phyloP scores from a whole-genome alignment of 2,329 filamentous ascomycete genomes.

The Chaetomium strumarium region DNA sequence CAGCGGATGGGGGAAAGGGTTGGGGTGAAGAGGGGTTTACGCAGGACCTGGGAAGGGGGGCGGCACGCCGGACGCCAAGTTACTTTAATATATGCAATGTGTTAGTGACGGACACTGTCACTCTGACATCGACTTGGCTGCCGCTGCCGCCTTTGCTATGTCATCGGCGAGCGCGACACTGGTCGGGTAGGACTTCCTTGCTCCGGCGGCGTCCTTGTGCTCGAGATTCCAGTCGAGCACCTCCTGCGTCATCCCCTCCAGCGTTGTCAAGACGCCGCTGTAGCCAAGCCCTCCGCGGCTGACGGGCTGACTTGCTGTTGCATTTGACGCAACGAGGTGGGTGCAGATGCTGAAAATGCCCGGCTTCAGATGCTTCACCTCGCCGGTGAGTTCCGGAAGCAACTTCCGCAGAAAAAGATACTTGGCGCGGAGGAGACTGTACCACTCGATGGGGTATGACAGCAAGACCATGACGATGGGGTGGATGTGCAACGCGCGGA shows the following conservation, averaged over 20 bases:
- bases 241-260: slow-evolving; percentile 37
- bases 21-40: no score
- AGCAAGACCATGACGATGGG: slow-evolving; percentile 34
- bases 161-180: slow-evolving; percentile 36
- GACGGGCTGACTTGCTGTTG: slow-evolving; percentile 29
- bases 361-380: slow-evolving; percentile 34
- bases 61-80: not conserved
- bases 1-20: no score
- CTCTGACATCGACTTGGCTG: not conserved
- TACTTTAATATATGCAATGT: slow-evolving; percentile 6
- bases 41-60: not conserved
- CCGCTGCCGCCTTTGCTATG: slow-evolving; percentile 27
- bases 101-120: not conserved
- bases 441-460: slow-evolving; percentile 34
- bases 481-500: slow-evolving; percentile 29
- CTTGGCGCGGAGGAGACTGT: slow-evolving; percentile 29
- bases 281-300: slow-evolving; percentile 36
- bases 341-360: slow-evolving; percentile 37
- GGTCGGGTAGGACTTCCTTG: slow-evolving; percentile 31
- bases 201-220: slow-evolving; percentile 24
- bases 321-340: slow-evolving; percentile 34
- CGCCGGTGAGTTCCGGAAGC: slow-evolving; percentile 31
- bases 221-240: slow-evolving; percentile 39
- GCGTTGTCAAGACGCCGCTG: slow-evolving; percentile 33
- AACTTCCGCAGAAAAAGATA: slow-evolving; percentile 26